A percentile compares a stretch with the other conserved stretches of the same genome.
These are phyloP conservation scores for Phaeosphaeria sp. DNA, from an alignment of 2,329 filamentous ascomycete genomes.

Conservation along the genomic window DNA sequence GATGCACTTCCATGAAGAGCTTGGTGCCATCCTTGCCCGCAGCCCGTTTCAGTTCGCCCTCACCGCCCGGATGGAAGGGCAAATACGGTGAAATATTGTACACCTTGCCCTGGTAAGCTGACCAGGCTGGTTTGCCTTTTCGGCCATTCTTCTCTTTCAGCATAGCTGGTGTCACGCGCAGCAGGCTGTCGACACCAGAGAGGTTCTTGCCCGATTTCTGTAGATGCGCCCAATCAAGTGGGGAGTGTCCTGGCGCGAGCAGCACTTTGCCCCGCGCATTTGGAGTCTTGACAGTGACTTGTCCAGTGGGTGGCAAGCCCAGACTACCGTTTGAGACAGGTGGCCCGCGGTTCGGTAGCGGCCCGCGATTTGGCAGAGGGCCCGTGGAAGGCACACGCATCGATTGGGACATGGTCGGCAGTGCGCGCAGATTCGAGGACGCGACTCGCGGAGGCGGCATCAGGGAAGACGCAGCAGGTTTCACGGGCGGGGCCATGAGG, in stretches of 20 bases:
- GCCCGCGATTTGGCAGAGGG: constrained; percentile 56
- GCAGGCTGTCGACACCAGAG: constrained; percentile 58
- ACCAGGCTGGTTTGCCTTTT: constrained; percentile 88
- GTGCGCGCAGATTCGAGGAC: constrained; percentile 44
- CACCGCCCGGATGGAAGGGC: constrained; percentile 70
- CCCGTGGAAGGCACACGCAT: constrained; percentile 54
- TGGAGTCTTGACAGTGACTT: constrained; percentile 43
- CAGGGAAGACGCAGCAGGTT: constrained; percentile 30
- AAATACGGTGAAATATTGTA: constrained; percentile 12
- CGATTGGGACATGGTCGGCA: constrained; percentile 35
- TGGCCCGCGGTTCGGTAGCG: constrained; percentile 50
- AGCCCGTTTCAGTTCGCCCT: constrained; percentile 79
- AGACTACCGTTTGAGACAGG: constrained; percentile 51
- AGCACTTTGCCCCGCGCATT: constrained; percentile 69
- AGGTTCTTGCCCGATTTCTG: constrained; percentile 69
- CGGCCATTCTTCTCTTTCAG: constrained; percentile 81
- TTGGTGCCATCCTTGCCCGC: constrained; percentile 72
- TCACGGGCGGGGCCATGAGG: constrained; percentile 46
- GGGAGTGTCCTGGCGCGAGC: constrained; percentile 88
- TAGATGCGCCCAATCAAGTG: constrained; percentile 92
- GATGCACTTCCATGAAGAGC: constrained; percentile 69
- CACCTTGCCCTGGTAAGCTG: constrained; percentile 79
- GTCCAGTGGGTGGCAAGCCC: constrained; percentile 35
- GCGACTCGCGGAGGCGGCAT: constrained; percentile 48
- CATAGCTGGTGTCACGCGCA: constrained; percentile 82